A percentile compares a stretch with the other conserved stretches of the same genome.
phyloP scores from a whole-genome alignment of 73 alveolate genomes.

The Tetrahymena malaccensis region DNA sequence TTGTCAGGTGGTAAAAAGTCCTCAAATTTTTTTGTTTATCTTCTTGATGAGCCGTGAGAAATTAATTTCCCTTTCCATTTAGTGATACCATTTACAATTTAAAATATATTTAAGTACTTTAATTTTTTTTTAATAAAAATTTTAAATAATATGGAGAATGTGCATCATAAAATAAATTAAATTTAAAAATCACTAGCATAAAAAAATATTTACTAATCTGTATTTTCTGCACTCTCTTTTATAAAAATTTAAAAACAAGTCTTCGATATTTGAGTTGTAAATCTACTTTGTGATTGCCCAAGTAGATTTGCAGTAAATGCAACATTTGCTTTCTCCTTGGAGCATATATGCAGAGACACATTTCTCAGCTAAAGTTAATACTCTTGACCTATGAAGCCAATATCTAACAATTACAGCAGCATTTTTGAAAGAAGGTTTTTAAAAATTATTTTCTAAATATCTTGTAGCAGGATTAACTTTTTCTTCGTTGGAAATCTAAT shows the following conservation, averaged over 20 bases:
- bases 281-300: not conserved
- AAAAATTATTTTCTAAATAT: no score
- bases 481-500: no score
- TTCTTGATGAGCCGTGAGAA: not conserved
- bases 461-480: not conserved
- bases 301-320: not conserved
- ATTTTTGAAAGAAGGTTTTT: not conserved
- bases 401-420: not conserved
- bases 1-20: not conserved
- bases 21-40: not conserved
- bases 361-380: not conserved
- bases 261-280: not conserved
- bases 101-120: not conserved
- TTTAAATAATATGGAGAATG: not conserved
- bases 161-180: not conserved
- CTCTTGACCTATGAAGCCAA: not conserved
- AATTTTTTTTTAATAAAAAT: not conserved
- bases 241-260: not conserved
- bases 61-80: not conserved
- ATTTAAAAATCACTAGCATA: no score
- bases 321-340: not conserved
- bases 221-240: not conserved
- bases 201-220: not conserved
- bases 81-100: not conserved
- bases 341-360: not conserved